phyloP scores from a whole-genome alignment of 2,329 filamentous ascomycete genomes.

The Dichotomopilus funicola region DNA sequence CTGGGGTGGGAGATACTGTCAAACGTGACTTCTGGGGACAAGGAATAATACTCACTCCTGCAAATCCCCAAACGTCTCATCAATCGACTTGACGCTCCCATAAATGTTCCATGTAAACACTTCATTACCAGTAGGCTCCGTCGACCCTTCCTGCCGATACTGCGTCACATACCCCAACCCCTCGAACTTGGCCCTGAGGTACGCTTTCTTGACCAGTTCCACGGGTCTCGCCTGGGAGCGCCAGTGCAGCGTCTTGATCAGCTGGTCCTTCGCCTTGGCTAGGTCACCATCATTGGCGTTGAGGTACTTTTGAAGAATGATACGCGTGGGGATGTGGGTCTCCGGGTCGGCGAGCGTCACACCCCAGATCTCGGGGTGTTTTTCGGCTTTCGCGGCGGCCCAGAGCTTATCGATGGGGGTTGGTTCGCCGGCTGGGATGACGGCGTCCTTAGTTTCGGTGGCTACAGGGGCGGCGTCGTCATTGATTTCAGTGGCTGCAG shows the following conservation, averaged over 20 bases:
- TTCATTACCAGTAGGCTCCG: conserved; percentile 42
- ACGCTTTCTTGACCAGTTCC: conserved; percentile 57
- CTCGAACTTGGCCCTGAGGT: conserved; percentile 63
- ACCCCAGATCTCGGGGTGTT: conserved; percentile 80
- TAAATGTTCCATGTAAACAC: conserved; percentile 93
- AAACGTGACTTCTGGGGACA: background rate
- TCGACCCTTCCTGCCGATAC: conserved; percentile 43
- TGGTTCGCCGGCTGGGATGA: background rate
- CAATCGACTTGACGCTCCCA: conserved; percentile 74
- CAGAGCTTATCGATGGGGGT: conserved; percentile 25
- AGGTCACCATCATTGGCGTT: conserved; percentile 79
- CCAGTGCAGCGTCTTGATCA: conserved; percentile 75
- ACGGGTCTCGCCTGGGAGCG: conserved; percentile 68
- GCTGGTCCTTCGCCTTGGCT: conserved; percentile 67
- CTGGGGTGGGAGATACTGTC: background rate
- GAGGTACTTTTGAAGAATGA: conserved; percentile 88
- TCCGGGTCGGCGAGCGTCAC: conserved; percentile 53
- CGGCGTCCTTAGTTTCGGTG: background rate
- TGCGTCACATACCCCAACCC: conserved; percentile 74
- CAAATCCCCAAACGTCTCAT: conserved; percentile 73
- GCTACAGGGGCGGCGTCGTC: background rate
- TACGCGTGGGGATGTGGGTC: conserved; percentile 64
- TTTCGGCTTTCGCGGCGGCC: conserved; percentile 25
- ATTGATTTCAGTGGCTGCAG: too few relatives aligned
- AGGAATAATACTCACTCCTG: conserved; percentile 56